Percentiles rank a stretch among this genome's conserved stretches.
Evolutionary conservation across 2,329 filamentous ascomycete species (phyloP).

Genomic region (Pyrenochaeta sp.): DNA sequence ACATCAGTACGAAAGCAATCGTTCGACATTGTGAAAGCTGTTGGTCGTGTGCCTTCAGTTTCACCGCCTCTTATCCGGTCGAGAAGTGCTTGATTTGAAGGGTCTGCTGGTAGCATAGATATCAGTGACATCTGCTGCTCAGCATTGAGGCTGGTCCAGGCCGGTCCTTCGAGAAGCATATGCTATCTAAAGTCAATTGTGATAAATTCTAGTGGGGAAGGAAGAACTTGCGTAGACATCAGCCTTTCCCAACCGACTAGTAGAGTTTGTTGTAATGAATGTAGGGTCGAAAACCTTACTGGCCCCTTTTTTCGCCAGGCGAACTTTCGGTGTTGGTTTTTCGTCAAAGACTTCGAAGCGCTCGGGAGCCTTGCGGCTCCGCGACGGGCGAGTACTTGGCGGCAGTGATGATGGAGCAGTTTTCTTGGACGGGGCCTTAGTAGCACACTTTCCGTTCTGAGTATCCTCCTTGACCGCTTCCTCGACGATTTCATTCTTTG

Average conservation of each 20-base stretch:
- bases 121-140: constrained; percentile 32
- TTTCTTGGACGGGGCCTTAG: constrained; percentile 14
- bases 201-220: no score
- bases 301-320: constrained; percentile 10
- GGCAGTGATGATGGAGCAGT: constrained; percentile 8
- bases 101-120: constrained; percentile 29
- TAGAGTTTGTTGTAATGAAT: constrained; percentile 43
- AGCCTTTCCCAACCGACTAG: constrained; percentile 38
- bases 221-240: constrained; percentile 37
- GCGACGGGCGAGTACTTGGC: constrained; percentile 28
- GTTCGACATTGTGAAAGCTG: constrained; percentile 39
- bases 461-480: no score
- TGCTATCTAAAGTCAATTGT: constrained; percentile 26
- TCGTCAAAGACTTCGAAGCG: constrained; percentile 26
- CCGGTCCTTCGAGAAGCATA: constrained; percentile 38
- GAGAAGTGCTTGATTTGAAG: constrained; percentile 23
- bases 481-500: neutral
- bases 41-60: constrained; percentile 26
- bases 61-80: constrained; percentile 21
- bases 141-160: constrained; percentile 40
- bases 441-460: neutral
- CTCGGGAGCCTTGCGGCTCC: constrained; percentile 40
- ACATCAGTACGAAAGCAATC: constrained; percentile 62
- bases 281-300: constrained; percentile 40
- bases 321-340: constrained; percentile 11